phyloP scores from a whole-genome alignment of 768 basidiomycete genomes.

The Pisolithus orientalis region DNA sequence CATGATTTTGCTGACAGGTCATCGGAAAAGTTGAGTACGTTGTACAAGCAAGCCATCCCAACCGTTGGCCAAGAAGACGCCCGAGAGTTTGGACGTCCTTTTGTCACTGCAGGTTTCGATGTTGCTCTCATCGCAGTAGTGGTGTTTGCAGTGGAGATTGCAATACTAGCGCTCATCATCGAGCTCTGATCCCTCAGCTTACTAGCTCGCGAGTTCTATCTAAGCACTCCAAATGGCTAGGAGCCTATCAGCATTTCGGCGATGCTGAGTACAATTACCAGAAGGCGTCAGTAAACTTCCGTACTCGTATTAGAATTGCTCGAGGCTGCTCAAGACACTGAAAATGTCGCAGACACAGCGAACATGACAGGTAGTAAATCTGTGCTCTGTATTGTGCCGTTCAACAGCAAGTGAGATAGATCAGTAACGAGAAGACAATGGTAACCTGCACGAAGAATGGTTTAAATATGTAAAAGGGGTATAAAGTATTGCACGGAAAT shows the following conservation, averaged over 20 bases:
- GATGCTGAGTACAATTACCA: too few species aligned
- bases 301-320: too few species aligned
- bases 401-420: background rate
- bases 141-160: conserved; percentile 60
- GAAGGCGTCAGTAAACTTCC: too few species aligned
- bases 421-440: background rate
- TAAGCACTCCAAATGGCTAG: too few species aligned
- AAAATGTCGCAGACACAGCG: background rate
- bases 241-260: too few species aligned
- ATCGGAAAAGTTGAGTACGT: conserved; percentile 25
- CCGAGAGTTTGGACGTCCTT: conserved; percentile 69
- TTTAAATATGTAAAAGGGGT: background rate
- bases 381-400: background rate
- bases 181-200: conserved; percentile 22
- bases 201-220: too few species aligned
- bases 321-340: too few species aligned
- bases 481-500: background rate
- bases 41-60: conserved; percentile 34
- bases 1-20: conserved; percentile 72
- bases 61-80: conserved; percentile 57
- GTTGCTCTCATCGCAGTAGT: conserved; percentile 43
- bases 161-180: conserved; percentile 57
- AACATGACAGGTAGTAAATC: background rate
- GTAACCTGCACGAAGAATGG: background rate
- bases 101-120: conserved; percentile 76